These are phyloP conservation scores for Elongisporangium anandrum DNA, from an alignment of 352 stramenopile genomes.

Conservation along the genomic window DNA sequence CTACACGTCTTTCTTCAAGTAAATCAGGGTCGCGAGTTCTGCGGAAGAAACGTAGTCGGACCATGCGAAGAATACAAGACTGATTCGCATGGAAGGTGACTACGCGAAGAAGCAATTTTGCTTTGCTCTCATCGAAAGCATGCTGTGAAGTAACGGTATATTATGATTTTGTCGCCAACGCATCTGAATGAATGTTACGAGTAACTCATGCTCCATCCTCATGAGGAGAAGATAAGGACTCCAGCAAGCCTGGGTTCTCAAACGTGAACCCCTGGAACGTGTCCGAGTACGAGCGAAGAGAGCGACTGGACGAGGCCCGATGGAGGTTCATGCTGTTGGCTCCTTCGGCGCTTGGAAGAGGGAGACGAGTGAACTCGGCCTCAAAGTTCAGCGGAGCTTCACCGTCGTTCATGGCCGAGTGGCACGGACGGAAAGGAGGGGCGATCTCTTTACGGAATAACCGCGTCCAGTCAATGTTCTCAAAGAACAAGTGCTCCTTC, in stretches of 20 bases:
- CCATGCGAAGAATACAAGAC: no score
- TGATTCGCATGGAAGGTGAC: no score
- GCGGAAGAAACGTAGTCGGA: no score
- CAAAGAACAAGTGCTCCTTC: conserved; percentile 78
- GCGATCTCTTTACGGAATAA: conserved; percentile 53
- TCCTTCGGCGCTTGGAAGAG: conserved; percentile 61
- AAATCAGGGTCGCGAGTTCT: no score
- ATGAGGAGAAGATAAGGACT: conserved; percentile 22
- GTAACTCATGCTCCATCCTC: conserved; percentile 4
- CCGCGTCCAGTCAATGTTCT: conserved; percentile 65
- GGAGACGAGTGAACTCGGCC: conserved; percentile 80
- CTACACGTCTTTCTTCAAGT: no score
- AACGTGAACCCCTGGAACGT: conserved; percentile 83
- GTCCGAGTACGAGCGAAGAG: conserved; percentile 50
- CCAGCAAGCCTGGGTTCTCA: conserved; percentile 63
- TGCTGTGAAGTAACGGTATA: no score
- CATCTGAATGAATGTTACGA: no score
- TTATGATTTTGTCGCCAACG: no score
- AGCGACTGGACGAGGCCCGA: conserved; percentile 12
- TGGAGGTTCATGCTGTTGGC: background rate
- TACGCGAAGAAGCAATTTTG: no score
- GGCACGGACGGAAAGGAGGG: conserved; percentile 74
- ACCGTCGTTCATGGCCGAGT: conserved; percentile 60
- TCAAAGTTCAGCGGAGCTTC: conserved; percentile 84
- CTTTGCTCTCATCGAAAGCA: no score